Evolutionary conservation across 1,284 basidiomycete genomes (phyloP).

Genomic region (Puccinia brachypodii): DNA sequence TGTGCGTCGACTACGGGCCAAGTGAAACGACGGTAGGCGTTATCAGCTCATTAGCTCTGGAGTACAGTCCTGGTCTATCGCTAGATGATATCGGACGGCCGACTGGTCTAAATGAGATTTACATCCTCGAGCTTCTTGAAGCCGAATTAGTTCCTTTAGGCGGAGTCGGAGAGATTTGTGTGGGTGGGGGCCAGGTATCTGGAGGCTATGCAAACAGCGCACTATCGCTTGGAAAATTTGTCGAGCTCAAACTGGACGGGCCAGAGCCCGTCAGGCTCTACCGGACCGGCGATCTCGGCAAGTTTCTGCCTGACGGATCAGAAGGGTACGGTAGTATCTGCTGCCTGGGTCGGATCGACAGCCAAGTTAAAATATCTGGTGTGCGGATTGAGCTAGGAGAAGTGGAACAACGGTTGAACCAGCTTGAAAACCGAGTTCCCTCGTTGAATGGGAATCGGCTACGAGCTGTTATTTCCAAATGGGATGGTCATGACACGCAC

Average conservation of each 20-base stretch:
- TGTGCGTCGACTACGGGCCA: conserved; percentile 53
- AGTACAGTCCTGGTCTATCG: conserved; percentile 25
- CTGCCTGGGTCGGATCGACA: conserved; percentile 52
- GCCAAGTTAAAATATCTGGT: conserved; percentile 54
- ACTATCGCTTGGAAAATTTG: conserved; percentile 50
- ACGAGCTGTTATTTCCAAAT: conserved; percentile 52
- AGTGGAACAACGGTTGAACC: conserved; percentile 52
- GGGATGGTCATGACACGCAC: conserved; percentile 47
- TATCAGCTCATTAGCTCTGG: conserved; percentile 49
- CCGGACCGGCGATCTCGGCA: conserved; percentile 52
- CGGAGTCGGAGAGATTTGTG: conserved; percentile 53
- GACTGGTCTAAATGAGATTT: conserved; percentile 50
- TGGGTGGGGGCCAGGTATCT: conserved; percentile 52
- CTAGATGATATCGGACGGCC: conserved; percentile 52
- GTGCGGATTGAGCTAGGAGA: conserved; percentile 53
- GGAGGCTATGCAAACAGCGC: conserved; percentile 50
- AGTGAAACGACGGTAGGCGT: conserved; percentile 54
- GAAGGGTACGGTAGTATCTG: conserved; percentile 52
- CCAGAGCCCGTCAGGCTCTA: conserved; percentile 49
- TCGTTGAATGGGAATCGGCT: conserved; percentile 25
- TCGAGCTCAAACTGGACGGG: conserved; percentile 30
- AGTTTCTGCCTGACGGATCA: conserved; percentile 49
- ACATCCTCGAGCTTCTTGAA: conserved; percentile 47
- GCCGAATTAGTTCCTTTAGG: conserved; percentile 50
- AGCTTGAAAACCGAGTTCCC: background rate